Evolutionary conservation across 768 basidiomycete species (phyloP).

Genomic region (Candolleomyces aberdarensis): DNA sequence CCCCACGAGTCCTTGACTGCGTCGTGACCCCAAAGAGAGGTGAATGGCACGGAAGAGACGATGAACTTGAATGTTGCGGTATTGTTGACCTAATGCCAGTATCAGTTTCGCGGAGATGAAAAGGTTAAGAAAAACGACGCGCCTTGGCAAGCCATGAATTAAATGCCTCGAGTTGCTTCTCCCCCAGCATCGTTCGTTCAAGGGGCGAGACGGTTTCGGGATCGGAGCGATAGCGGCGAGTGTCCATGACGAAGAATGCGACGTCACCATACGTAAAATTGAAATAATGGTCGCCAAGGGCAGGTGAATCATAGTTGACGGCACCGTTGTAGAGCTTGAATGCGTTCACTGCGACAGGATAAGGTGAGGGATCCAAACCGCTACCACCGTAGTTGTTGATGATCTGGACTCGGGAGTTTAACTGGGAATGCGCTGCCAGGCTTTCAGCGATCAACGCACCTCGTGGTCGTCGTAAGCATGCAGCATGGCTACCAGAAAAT

Average conservation of each 20-base stretch:
- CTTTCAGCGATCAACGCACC: conserved; percentile 24
- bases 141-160: conserved; percentile 61
- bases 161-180: conserved; percentile 56
- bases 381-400: conserved; percentile 66
- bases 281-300: conserved; percentile 48
- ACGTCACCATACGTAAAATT: conserved; percentile 64
- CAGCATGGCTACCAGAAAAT: conserved; percentile 51
- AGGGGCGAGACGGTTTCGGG: conserved; percentile 35
- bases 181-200: conserved; percentile 66
- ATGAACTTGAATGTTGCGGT: conserved; percentile 80
- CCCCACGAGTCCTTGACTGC: conserved; percentile 70
- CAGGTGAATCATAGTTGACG: conserved; percentile 56
- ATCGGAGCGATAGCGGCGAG: conserved; percentile 53
- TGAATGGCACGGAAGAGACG: conserved; percentile 71
- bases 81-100: conserved; percentile 47
- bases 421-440: neutral
- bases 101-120: neutral
- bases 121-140: conserved; percentile 7
- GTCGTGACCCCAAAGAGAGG: conserved; percentile 65
- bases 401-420: conserved; percentile 34
- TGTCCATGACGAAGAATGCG: conserved; percentile 80
- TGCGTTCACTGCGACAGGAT: conserved; percentile 54
- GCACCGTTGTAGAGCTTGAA: conserved; percentile 62
- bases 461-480: conserved; percentile 77
- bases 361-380: conserved; percentile 52